Base-by-base conservation (phyloP, 768 basidiomycete genomes). In the Psilocybe tampanensis region DNA sequence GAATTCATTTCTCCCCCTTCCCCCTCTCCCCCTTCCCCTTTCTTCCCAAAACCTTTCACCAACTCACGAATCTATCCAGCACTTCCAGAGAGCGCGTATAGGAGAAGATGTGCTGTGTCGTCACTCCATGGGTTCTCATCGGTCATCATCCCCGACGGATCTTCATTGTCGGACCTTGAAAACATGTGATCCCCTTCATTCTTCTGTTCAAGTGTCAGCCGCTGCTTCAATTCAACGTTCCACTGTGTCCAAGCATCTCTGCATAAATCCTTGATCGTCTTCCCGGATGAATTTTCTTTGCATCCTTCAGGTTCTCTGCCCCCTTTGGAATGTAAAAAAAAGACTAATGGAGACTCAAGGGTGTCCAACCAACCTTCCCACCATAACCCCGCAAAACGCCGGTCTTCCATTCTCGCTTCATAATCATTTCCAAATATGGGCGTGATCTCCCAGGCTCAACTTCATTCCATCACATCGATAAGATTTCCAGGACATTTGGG, bases 391-490 rank as follows among this genome's bases (percentile, higher is more conserved):
- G 60, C 55, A 42, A 36, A 49, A 42, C 22, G 34, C 60, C 59
- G 39, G 17, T 18, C 61, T 60, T 60, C 59, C 62, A 60, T 60
- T 62, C 54, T 50, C 41, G 26, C 52, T 22, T 47, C 47, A 45
- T 57, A 42, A 41, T 41, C 41, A 18, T 36, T 47, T 41, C 60
- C 60, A 51, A 43, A 56, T 60, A 48, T 47, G 50, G 60, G 29
- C 39, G 41, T 23, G 54, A 47, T 61, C 34, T 64, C 63, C 41
- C 63, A 64, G 26, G 52, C 22, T n/a, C 42, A 29, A 53, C 53
- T 26, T 18, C 26, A 33, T 55, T 41, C 22, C 34, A 55, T 61
- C 55, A 58, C 48, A 58, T 61, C 58, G 58, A 64, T 61, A 50
- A 56, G 57, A 59, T 61, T 48, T 43, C 34, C 42, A 47, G 24